Base-by-base conservation (phyloP, 352 stramenopile species). In the Phytophthora pini region DNA sequence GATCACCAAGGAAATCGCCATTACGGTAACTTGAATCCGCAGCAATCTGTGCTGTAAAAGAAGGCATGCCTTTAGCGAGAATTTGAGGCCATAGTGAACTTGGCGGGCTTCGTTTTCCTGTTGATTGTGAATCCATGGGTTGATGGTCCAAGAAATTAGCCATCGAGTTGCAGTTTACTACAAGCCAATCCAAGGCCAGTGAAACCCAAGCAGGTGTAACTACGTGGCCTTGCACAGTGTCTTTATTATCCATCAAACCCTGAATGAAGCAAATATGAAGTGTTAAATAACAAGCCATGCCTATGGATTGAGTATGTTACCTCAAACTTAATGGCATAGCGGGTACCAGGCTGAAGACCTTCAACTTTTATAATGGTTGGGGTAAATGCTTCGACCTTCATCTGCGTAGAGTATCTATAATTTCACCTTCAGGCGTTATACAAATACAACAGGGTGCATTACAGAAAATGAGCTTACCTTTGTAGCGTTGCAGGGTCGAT, bases 321-420 rank as follows among this genome's bases (percentile, higher is more conserved):
- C 70, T 88, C 76, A 46, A 92, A 85, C 0, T 67, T 70, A 26
- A 92, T 72, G n/a, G 64, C 63, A 57, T 90, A 92, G 17, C 76
- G 74, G 6, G 74, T 81, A 9, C 51, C 80, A 51, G 84, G 78
- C 36, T 77, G 74, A 36, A 92, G 67, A 1, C 64, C 74, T 40
- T 90, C 79, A 2, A 92, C 36, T 65, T 89, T 89, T 38, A 90
- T 65, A 6, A 90, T 63, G n/a, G 72, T 87, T 22, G 84, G 82
- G 1, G 58, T 62, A 56, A 87, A 89, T 36, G 80, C 68, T 1
- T 82, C 65, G 12, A 92, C 49, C 4, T 61, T 67, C 11, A n/a
- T 36, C 54, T 74, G 54, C 3, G 34, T 51, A 22, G 56, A 54
- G 10, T 68, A 64, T 26, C 78, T 87, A 43, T 4, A 17, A 12